Evolutionary conservation across 108 stramenopile species (phyloP), one percentile per base, ranked within the genome.

Genomic region (Pseudonitzschia multiseries): DNA sequence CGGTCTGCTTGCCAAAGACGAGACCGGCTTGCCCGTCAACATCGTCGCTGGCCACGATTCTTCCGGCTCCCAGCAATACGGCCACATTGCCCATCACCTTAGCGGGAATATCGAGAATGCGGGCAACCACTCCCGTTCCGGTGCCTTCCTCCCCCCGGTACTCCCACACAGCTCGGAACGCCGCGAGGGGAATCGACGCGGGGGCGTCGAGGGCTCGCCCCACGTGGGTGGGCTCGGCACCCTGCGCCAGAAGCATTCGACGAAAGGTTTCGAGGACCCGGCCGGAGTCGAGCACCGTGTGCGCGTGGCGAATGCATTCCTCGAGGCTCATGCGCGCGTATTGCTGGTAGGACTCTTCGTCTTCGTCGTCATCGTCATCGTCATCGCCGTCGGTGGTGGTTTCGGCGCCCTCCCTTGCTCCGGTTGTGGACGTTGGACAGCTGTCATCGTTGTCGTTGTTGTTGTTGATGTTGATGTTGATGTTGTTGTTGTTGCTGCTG

Each of bases 191-290:
- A 60, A 33, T 71, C 33, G 73, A 33, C 40, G 73, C 86, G 14
- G 81, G 50, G 28, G 64, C 77, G 4, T 69, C 43, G 2, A 67
- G 24, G 44, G 66, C 66, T 0, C 27, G 44, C 8, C 48, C 14
- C 22, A 67, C 2, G 28, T 46, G 24, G 42, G 8, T 57, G 43
- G 83, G 61, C 73, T 87, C 87, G 21, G 89, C 94, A 12, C 91
- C 94, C 72, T 95, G 94, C 8, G 90, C 90, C 53, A 63, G 26
- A 1, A 92, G 87, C 88, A 95, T 92, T 60, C 87, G 82, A 22
- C 73, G 72, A 69, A 90, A 90, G 54, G 83, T 92, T n/a, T 65
- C 57, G 41, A 83, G 82, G 14, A 82, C 91, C 52, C 81, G 76
- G 13, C 94, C 91, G 29, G 78, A 81, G 13, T 83, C 41, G 56